Base-by-base conservation (phyloP, 345 rosid species). In the Gossypium thurberi region DNA sequence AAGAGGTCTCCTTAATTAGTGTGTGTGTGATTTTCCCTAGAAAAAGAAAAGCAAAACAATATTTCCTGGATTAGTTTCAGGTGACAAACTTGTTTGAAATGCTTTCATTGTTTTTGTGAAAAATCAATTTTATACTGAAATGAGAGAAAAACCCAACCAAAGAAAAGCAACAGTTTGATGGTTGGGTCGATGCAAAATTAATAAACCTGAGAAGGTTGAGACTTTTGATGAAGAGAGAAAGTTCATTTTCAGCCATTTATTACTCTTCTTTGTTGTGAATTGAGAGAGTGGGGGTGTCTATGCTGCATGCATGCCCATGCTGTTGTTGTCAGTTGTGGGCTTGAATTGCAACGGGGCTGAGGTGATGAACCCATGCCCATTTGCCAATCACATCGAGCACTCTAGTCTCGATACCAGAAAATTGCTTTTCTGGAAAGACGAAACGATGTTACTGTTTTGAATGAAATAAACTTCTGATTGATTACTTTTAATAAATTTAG, bases 1-100 rank as follows among this genome's bases (percentile, higher is more conserved):
- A 72, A 86, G 94, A 68, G 94, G 97, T 70, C 91, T 95, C 53
- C 75, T 79, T 21, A 66, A 74, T 51, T 69, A 69, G 72, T 51
- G 9, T 20, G 28, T 57, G 13, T 58, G 4, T 68, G 25, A 2
- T 48, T 50, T 15, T n/a, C 18, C 37, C 15, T 26, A 26, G 10
- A 50, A 1, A 15, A 67, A 1, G 9, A 67, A 48, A 15, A 14
- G 43, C 62, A 5, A 69, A 68, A 3, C 14, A 58, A 23, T 56
- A 11, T 65, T 89, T 92, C 70, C 79, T 79, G 46, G 68, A 74
- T 66, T 84, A 78, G 50, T 76, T 70, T 70, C 71, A 40, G 42
- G 58, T 60, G 59, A 42, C 20, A 42, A 9, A 61, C 58, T 68
- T 67, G 3, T 48, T 26, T 51, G 42, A 68, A 17, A 26, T 8